Evolutionary conservation across 768 basidiomycete genomes (phyloP).

Genomic region (Tulasnella sp.): DNA sequence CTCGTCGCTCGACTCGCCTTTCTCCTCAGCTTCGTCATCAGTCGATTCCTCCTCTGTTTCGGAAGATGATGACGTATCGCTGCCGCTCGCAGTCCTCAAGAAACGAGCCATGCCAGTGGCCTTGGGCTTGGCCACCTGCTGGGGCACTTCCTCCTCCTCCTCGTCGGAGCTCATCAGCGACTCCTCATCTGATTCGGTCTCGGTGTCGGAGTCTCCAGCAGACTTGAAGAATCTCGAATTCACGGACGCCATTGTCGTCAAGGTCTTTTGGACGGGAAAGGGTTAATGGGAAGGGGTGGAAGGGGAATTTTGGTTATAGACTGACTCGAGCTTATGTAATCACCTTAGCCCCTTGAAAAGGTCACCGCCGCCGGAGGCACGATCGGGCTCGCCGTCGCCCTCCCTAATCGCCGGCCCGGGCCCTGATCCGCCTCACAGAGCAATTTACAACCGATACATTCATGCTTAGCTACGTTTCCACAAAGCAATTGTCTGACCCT

Average conservation of each 20-base stretch:
- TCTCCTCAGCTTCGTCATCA: slow-evolving; percentile 37
- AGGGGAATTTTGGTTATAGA: slow-evolving; percentile 9
- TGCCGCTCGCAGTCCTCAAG: slow-evolving; percentile 42
- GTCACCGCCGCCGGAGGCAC: not conserved
- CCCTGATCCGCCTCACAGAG: not conserved
- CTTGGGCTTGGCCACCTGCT: slow-evolving; percentile 37
- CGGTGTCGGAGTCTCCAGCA: slow-evolving; percentile 61
- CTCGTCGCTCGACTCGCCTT: slow-evolving; percentile 47
- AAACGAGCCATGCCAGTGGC: slow-evolving; percentile 59
- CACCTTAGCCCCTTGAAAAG: not conserved
- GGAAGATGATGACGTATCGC: slow-evolving; percentile 39
- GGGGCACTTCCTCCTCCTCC: slow-evolving; percentile 33
- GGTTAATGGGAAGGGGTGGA: not conserved
- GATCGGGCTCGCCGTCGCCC: not conserved
- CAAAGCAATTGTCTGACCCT: not conserved
- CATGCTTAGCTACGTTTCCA: not conserved
- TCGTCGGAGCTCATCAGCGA: slow-evolving; percentile 61
- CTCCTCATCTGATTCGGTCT: slow-evolving; percentile 47
- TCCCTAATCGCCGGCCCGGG: not conserved
- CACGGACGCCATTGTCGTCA: not conserved
- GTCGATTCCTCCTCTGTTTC: slow-evolving; percentile 36
- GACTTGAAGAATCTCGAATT: slow-evolving; percentile 81
- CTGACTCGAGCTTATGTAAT: slow-evolving; percentile 1
- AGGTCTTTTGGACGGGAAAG: not conserved
- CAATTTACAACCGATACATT: not conserved